Base-by-base conservation (phyloP, 495 filamentous ascomycete species). In the Aspergillus incahuasiensis region DNA sequence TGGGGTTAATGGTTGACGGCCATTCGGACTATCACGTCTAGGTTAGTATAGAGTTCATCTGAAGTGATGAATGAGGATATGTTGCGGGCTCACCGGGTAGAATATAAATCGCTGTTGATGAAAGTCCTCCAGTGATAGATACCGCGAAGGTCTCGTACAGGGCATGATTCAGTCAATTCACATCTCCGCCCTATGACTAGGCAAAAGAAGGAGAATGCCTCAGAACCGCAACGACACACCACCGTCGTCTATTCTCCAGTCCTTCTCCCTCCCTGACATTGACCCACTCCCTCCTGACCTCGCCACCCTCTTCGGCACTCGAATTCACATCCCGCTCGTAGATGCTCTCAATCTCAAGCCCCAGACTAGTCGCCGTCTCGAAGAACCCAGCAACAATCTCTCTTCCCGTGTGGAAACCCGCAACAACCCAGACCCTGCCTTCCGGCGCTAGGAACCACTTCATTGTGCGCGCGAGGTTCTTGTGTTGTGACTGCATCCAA, bases 371-470 rank as follows among this genome's bases (percentile, higher is more conserved):
- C 3, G 80, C 76, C n/a, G 72, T 75, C 38, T 84, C 81, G 65
- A 92, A 94, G 72, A 96, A 96, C 0, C 68, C 70, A 1, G 76
- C 77, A 67, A 95, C 77, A 63, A 86, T 87, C 8, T 70, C 75
- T 42, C 91, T 74, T 0, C 90, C 91, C 0, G 92, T 96, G 69
- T 97, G 92, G 60, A 95, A 92, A 0, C 88, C 89, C 0, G 84
- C 86, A 18, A 91, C 75, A 8, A 87, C 80, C 76, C 85, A 87
- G 8, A 87, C 78, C 32, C 79, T 67, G 0, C 85, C 84, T 1
- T 65, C 64, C 0, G 73, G 68, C 11, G 74, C 77, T 34, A 96
- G 77, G 68, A 96, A 94, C 71, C 85, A 85, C 12, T 73, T 68
- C 66, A 96, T 84, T 8, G 87, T 90, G 19, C 68, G 70, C 39